phyloP scores from a whole-genome alignment of 83 land plant genomes.

The Picea mariana region DNA sequence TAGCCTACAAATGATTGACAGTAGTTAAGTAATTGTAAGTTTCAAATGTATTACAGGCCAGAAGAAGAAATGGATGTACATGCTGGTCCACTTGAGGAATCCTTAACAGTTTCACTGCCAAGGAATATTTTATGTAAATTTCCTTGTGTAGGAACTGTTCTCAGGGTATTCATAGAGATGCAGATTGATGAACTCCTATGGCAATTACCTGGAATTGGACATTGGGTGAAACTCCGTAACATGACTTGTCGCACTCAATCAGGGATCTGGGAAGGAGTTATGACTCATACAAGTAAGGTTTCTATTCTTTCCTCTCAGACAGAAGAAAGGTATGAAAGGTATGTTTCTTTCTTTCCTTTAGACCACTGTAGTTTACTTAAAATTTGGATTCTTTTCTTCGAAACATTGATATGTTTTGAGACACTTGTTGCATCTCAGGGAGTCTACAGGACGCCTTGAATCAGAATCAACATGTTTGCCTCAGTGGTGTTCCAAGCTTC shows the following conservation, averaged over 20 bases:
- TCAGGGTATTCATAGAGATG: conserved; percentile 27
- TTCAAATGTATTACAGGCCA: conserved; percentile 10
- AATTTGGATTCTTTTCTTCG: not conserved
- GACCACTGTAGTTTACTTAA: not conserved
- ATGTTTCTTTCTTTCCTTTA: conserved; percentile 1
- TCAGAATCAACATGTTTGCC: conserved; percentile 9
- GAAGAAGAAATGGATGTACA: conserved; percentile 2
- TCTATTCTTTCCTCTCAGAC: conserved; percentile 23
- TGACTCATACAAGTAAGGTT: conserved; percentile 32
- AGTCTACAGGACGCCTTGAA: conserved; percentile 6
- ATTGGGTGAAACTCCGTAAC: conserved; percentile 55
- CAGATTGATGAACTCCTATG: conserved; percentile 17
- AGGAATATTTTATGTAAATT: conserved; percentile 36
- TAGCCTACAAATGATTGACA: not conserved
- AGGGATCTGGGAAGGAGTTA: conserved; percentile 46
- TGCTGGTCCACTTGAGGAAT: conserved; percentile 7
- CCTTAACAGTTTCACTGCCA: conserved; percentile 18
- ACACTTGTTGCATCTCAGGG: conserved; percentile 3
- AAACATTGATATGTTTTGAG: not conserved
- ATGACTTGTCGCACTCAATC: conserved; percentile 28
- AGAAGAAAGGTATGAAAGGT: conserved; percentile 34
- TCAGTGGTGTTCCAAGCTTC: conserved; percentile 9
- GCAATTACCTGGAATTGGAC: conserved; percentile 18
- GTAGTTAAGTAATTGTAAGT: not conserved
- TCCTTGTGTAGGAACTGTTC: conserved; percentile 55